Conservation (phyloP, 768 basidiomycete species). For the Daedalea quercina region DNA sequence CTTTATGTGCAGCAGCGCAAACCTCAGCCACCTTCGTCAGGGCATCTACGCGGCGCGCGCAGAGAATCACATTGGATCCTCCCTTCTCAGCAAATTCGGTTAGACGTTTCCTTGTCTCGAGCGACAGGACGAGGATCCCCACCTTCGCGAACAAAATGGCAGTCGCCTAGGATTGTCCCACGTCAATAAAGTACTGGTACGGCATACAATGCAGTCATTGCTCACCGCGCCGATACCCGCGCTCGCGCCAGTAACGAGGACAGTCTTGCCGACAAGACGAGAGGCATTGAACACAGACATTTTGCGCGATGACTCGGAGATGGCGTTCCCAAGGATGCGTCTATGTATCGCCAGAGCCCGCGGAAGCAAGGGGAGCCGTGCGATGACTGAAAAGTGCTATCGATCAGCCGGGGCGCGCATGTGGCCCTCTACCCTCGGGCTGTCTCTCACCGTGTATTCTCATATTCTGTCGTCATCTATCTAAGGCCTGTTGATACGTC, state of each 20-base stretch:
- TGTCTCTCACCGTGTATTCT: neutral
- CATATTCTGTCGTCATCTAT: neutral
- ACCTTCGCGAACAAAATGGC: constrained; percentile 89
- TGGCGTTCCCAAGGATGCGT: constrained; percentile 5
- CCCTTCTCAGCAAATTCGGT: constrained; percentile 36
- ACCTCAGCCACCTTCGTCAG: constrained; percentile 64
- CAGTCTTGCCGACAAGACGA: constrained; percentile 76
- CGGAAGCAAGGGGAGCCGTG: constrained; percentile 17
- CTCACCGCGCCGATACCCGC: constrained; percentile 85
- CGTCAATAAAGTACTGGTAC: neutral
- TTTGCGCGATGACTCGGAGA: constrained; percentile 11
- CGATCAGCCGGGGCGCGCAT: neutral
- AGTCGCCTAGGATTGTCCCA: constrained; percentile 50
- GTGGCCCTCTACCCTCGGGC: neutral
- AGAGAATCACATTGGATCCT: constrained; percentile 82
- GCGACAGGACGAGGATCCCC: neutral
- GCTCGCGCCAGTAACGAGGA: constrained; percentile 86
- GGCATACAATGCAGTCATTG: neutral
- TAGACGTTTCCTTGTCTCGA: neutral
- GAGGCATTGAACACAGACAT: constrained; percentile 84
- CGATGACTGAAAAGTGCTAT: constrained; percentile 8
- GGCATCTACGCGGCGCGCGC: constrained; percentile 72
- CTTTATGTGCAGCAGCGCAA: constrained; percentile 64
- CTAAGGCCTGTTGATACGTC: neutral
- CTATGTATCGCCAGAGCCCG: constrained; percentile 9